Evolutionary conservation across 1,139 yeast genomes (phyloP).

Genomic region (Geotrichum cucujoidarum): DNA sequence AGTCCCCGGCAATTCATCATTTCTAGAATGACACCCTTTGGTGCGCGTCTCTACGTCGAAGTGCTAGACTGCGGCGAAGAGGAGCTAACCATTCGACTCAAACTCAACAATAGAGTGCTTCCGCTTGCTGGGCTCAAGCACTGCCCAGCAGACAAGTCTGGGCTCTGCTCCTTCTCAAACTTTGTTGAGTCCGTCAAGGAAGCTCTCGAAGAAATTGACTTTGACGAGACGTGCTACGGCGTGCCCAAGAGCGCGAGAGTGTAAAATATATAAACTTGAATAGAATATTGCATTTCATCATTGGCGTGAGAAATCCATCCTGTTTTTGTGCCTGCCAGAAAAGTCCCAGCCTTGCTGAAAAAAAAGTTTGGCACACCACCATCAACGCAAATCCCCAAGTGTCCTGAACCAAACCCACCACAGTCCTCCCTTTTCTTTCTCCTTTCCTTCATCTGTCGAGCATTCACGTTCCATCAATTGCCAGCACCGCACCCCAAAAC

Average conservation of each 20-base stretch:
- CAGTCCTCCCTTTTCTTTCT: no score
- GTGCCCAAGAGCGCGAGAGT: constrained; percentile 8
- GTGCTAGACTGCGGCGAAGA: constrained; percentile 34
- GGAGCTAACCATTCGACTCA: constrained; percentile 32
- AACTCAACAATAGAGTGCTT: constrained; percentile 40
- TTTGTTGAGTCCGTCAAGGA: constrained; percentile 36
- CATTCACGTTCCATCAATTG: no score
- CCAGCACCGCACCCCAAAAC: no score
- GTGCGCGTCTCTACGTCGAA: constrained; percentile 41
- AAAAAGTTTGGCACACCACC: no score
- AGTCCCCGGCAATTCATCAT: constrained; percentile 41
- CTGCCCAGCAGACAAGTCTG: constrained; percentile 33
- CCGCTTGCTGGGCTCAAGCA: constrained; percentile 37
- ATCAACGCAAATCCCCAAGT: no score
- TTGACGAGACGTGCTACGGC: constrained; percentile 37
- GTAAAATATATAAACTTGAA: no score
- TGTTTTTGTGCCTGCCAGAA: no score
- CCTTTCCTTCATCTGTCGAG: no score
- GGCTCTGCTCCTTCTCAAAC: constrained; percentile 37
- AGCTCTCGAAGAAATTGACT: constrained; percentile 34
- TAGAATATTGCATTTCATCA: neutral
- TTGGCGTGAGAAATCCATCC: neutral
- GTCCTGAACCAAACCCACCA: no score
- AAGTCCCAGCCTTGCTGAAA: no score
- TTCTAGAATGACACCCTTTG: constrained; percentile 43